Evolutionary conservation across 1,139 yeast genomes (phyloP).

Genomic region (Yamadazyma conglobata): DNA sequence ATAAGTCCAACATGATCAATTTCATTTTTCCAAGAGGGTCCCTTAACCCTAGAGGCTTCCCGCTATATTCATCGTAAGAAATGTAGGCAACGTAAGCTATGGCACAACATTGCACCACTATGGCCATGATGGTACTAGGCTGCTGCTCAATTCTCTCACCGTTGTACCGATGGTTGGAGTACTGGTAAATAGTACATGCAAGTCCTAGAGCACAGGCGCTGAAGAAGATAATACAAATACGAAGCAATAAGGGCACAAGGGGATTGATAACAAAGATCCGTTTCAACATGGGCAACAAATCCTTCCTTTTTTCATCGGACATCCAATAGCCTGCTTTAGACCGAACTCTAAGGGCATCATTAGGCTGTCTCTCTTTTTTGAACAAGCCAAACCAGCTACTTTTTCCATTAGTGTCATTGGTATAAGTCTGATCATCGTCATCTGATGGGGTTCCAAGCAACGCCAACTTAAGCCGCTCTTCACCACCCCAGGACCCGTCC

Average conservation of each 20-base stretch:
- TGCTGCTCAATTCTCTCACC: constrained; percentile 60
- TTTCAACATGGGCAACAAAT: constrained; percentile 60
- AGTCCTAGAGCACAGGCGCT: constrained; percentile 63
- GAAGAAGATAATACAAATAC: constrained; percentile 64
- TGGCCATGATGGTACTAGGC: constrained; percentile 90
- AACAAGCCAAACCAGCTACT: constrained; percentile 4
- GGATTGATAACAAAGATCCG: constrained; percentile 70
- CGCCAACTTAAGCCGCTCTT: constrained; percentile 53
- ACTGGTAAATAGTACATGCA: constrained; percentile 59
- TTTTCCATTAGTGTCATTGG: constrained; percentile 16
- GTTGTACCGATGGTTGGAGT: constrained; percentile 39
- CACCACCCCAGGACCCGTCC: constrained; percentile 66
- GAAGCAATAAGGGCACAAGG: constrained; percentile 70
- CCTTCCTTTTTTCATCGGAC: constrained; percentile 59
- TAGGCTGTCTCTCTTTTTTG: constrained; percentile 10
- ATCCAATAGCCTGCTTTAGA: constrained; percentile 67
- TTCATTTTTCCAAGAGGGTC: constrained; percentile 80
- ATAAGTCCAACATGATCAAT: constrained; percentile 69
- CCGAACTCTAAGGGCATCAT: constrained; percentile 35
- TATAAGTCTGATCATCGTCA: constrained; percentile 26
- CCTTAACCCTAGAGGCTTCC: constrained; percentile 87
- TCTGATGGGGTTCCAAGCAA: constrained; percentile 40
- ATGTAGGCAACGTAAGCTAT: constrained; percentile 74
- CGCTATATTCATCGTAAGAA: constrained; percentile 85
- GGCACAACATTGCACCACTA: constrained; percentile 78